A percentile compares a stretch with the other conserved stretches of the same genome.
Evolutionary conservation across 1,139 yeast species (phyloP).

Genomic region (Geotrichum aggregatum): DNA sequence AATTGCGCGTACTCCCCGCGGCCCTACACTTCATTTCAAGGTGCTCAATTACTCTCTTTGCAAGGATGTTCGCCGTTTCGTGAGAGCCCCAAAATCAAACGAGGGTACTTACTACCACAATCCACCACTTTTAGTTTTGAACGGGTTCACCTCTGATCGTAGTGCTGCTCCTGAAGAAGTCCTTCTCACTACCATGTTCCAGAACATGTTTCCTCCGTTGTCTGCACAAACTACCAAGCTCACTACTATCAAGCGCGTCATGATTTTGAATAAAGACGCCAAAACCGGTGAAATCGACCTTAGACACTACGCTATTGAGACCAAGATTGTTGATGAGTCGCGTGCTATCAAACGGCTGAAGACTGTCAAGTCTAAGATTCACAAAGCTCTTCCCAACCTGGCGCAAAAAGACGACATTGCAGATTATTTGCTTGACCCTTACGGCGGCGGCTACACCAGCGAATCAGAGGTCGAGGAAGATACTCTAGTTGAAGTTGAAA

Average conservation of each 20-base stretch:
- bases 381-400: constrained; percentile 72
- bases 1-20: constrained; percentile 83
- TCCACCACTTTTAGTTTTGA: constrained; percentile 89
- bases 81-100: constrained; percentile 53
- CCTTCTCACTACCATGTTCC: constrained; percentile 82
- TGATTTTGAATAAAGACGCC: constrained; percentile 71
- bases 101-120: constrained; percentile 45
- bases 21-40: constrained; percentile 86
- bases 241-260: constrained; percentile 71
- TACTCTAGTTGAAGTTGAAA: constrained; percentile 71
- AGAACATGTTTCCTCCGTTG: constrained; percentile 93
- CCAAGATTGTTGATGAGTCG: constrained; percentile 80
- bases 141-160: constrained; percentile 64
- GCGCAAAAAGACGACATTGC: constrained; percentile 67
- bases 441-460: constrained; percentile 72
- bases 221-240: constrained; percentile 78
- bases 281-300: constrained; percentile 71
- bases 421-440: constrained; percentile 79
- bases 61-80: constrained; percentile 70
- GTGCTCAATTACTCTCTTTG: constrained; percentile 73
- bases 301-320: constrained; percentile 86
- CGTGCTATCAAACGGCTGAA: constrained; percentile 74
- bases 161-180: constrained; percentile 52
- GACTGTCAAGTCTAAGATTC: constrained; percentile 44
- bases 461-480: constrained; percentile 89